Conservation (phyloP, 2,329 filamentous ascomycete genomes). For the Fusarium burgessii region DNA sequence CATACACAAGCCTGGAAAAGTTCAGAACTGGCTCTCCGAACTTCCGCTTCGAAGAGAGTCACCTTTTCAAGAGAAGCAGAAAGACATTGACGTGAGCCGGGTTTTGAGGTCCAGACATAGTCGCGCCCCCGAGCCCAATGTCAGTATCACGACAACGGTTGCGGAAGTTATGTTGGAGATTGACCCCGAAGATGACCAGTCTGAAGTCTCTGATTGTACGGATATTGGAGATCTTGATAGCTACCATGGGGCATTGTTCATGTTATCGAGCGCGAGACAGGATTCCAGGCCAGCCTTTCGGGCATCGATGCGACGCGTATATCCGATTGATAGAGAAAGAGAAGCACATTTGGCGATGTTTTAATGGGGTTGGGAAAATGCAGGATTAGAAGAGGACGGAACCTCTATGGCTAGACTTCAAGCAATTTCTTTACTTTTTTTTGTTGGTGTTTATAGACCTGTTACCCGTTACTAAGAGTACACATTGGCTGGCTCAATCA, state of each 20-base stretch:
- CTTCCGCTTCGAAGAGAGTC: background rate
- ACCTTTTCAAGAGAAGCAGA: rapidly evolving
- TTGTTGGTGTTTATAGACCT: background rate
- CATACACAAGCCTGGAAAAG: background rate
- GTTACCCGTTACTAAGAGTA: no score
- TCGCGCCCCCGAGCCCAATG: rapidly evolving
- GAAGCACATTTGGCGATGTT: background rate
- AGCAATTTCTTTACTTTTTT: background rate
- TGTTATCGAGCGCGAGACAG: background rate
- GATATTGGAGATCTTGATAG: background rate
- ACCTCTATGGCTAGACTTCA: rapidly evolving
- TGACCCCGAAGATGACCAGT: background rate
- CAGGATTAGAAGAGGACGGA: rapidly evolving
- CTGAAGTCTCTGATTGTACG: rapidly evolving
- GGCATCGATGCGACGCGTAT: background rate
- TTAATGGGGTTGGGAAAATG: rapidly evolving
- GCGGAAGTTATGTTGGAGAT: background rate
- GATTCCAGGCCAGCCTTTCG: background rate
- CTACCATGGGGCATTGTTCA: background rate
- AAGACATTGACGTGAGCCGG: background rate
- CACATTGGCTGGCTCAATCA: no score
- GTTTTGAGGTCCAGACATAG: no score
- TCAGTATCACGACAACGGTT: rapidly evolving
- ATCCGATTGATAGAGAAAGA: background rate
- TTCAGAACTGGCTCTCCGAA: background rate